Base-by-base conservation (phyloP, 169 alveolate genomes). In the Theileria annulata region DNA sequence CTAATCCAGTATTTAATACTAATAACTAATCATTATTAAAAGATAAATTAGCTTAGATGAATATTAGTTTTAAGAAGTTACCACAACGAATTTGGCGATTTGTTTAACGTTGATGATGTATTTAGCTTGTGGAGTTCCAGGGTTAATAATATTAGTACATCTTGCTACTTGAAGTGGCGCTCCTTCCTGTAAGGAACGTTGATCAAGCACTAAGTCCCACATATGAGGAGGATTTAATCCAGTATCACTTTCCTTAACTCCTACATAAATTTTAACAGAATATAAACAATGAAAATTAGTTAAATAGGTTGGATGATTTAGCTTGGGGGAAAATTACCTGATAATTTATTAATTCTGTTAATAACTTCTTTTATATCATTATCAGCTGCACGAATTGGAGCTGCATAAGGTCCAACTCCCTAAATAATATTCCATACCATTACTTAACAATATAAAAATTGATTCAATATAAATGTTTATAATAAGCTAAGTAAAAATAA, bases 191-290 rank as follows among this genome's bases (percentile, higher is more conserved):
- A 96, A 88, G 89, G 95, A 93, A 91, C 94, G 97, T 86, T 96
- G 95, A 91, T 98, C 99, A 59, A 96, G 98, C 27, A 94, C 96
- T 58, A 97, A 71, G 71, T 97, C 99, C 99, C 99, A 98, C 88
- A 96, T 97, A 56, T 98, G 94, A 0, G 99, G 99, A 0, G 97
- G 97, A 51, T 98, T 95, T 25, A 98, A 92, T 0, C 99, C 99
- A 28, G 99, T 98, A 87, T 98, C 99, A 78, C 98, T 93, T 86
- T 98, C 99, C 85, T 98, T 93, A n/a, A 97, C 95, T 21, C 99
- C 94, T 88, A 28, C 1, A 59, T 30, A 2, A 72, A 1, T n/a
- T 15, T 54, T n/a, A 47, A 67, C 47, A n/a, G n/a, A n/a, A 13
- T 9, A 21, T 5, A 5, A 19, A 77, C 51, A 10, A 30, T 9